Evolutionary conservation across 2,329 filamentous ascomycete species (phyloP), one percentile per base, ranked within the genome.

Genomic region (Botryotinia calthae): DNA sequence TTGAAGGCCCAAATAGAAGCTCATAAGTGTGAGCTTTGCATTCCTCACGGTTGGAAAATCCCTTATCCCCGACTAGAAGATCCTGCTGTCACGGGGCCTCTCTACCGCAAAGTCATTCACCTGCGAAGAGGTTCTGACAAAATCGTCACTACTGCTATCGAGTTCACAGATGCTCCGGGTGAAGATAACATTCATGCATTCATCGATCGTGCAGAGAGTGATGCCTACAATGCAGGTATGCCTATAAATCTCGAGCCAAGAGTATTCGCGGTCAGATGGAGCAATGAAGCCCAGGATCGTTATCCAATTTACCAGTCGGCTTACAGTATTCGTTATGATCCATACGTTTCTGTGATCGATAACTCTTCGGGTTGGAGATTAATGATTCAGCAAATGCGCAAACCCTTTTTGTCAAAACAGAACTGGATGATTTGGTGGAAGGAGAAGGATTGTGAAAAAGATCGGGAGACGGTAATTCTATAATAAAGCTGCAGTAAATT

Each of bases 391-490:
- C 37, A 56, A 18, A 68, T 68, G 65, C 65, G 65, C 14, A 9
- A 5, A 2, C 9, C 14, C 6, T 0, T 4, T n/a, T 31, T 51
- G 65, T 16, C 18, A 4, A 42, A 31, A 31, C 65, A 68, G 34
- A 68, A 56, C 14, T 68, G 65, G 65, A 68, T 51, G 2, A 25
- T 68, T 20, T 42, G 48, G 65, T 68, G 65, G 65, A 42, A 20
- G n/a, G 37, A 68, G n/a, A 56, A 56, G 37, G 34, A 20, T 22
- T 51, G 22, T 37, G 48, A 44, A 28, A 25, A 9, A 14, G n/a
- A 68, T 42, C 3, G 40, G 25, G 6, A 68, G 18, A 20, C 7
- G 18, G 51, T 31, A 14, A 1, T 25, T 28, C 4, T 12, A 22
- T 2, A 18, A 56, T 68, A 4, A 14, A 22, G 18, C 25, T 28